Evolutionary conservation across 1,284 basidiomycete species (phyloP).

Genomic region (Marasmius tenuissimus): DNA sequence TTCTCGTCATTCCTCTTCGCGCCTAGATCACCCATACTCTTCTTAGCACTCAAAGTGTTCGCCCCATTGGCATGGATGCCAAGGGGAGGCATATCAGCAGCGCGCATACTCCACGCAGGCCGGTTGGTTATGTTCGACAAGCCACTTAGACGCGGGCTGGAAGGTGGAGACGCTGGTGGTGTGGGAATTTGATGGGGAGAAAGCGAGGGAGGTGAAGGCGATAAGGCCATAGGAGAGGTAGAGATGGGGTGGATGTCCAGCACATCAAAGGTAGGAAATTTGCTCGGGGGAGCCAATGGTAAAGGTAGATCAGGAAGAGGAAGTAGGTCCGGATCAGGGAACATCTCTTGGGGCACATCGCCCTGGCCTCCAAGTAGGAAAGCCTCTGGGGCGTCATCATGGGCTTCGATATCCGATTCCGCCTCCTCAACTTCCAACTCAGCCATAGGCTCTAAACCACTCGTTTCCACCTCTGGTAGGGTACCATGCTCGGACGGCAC

Average conservation of each 20-base stretch:
- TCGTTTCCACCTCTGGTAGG: not conserved
- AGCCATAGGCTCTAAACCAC: not conserved
- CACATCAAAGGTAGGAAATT: not conserved
- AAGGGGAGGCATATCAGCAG: conserved; percentile 20
- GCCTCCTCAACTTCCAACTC: not conserved
- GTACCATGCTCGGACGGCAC: not conserved
- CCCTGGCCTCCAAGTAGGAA: no score
- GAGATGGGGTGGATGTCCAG: not conserved
- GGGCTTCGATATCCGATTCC: not conserved
- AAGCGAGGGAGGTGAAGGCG: not conserved
- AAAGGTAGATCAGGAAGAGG: conserved; percentile 4
- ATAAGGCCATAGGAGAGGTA: not conserved
- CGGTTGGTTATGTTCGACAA: conserved; percentile 1
- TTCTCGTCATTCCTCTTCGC: not conserved
- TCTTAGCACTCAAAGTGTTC: not conserved
- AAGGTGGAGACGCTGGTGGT: conserved; percentile 11
- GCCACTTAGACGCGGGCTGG: not conserved
- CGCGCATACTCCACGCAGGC: conserved; percentile 23
- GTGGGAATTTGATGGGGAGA: conserved; percentile 9
- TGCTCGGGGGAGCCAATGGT: not conserved
- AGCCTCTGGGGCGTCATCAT: not conserved
- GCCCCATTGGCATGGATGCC: conserved; percentile 11
- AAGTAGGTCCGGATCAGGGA: conserved; percentile 13
- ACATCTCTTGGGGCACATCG: not conserved
- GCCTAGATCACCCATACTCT: not conserved